Evolutionary conservation across 225 moss, liverwort and hornwort species (phyloP), one percentile per base, ranked within the genome.

Genomic region (Marchantia paleacea): DNA sequence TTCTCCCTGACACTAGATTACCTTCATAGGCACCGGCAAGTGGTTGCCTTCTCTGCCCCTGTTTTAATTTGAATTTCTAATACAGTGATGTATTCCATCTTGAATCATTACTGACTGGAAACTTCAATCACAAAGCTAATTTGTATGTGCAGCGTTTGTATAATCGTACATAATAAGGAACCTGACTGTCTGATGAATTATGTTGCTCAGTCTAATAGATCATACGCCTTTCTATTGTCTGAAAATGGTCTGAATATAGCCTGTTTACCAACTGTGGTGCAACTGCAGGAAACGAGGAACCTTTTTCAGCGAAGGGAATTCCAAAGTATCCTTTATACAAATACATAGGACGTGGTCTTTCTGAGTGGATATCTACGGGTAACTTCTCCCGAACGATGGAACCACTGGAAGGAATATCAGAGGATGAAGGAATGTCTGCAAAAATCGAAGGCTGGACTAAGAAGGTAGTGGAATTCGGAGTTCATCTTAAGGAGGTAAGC

Each of bases 251-350:
- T 39, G 39, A 39, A 39, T 39, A 39, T 5, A 39, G 39, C 39
- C 39, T 39, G 39, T 2, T 39, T 39, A 39, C 39, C 2, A 29
- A 10, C 13, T 22, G 51, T 16, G 75, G 28, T 74, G 58, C 7
- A 76, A 24, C 16, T 72, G 20, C 91, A 92, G 92, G 80, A 70
- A 81, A 53, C 79, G 22, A 72, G 61, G 81, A 69, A 51, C 65
- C 69, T 69, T 80, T 84, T 31, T 79, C 87, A 30, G 78, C 81
- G 13, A 84, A 89, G 83, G 96, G 96, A 16, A 74, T 97, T 10
- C 94, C 91, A 10, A 55, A 75, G 26, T 86, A 93, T 78, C 96
- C 96, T 70, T 87, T 94, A 77, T 93, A 92, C 78, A 89, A 82
- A 25, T 89, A 91, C 76, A 71, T 97, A 29, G 90, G 89, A 50